Evolutionary conservation across 805 yeast species (phyloP), one percentile per base, ranked within the genome.

Genomic region (Kazachstania martiniae): DNA sequence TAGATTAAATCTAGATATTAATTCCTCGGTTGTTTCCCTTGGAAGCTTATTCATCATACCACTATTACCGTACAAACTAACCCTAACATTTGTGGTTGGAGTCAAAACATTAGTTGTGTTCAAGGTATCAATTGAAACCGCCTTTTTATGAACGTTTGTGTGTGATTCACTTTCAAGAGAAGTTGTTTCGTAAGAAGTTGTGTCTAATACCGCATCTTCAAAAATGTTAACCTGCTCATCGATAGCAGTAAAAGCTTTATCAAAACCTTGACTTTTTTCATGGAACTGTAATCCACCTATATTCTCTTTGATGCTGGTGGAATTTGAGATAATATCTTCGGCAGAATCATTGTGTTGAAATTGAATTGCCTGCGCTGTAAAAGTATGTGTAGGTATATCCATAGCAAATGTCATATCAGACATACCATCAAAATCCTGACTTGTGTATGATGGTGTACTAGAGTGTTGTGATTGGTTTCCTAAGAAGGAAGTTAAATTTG

Each of bases 11-110:
- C 48, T 56, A 9, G 59, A 50, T 12, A 56, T 42, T 12, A 54
- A 44, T 28, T 53, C 56, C 36, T 51, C 59, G 2, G 59, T 56
- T 2, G 59, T 54, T 27, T 54, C 58, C 13, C 59, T 41, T 12
- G 47, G 46, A 10, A 55, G 33, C 4, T 42, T 34, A 19, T 39
- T 36, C 4, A 4, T 10, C 12, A 39, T 29, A 15, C 32, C 35
- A 15, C 28, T 26, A 15, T 46, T 44, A 24, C 40, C 46, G 31
- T 54, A 53, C 10, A 54, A 31, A 31, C 59, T 53, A 4, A 53
- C 57, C 32, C 59, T 46, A 2, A 56, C 54, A 36, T 54, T 50
- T 3, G 61, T 42, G 8, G 50, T 44, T 14, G 56, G 53, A 3
- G 58, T 36, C 25, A 50, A 31, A 7, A 54, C 44, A 29, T 48